A percentile compares a stretch with the other conserved stretches of the same genome.
phyloP scores from a whole-genome alignment of 768 basidiomycete species.

The Boletus vermiculosoides region DNA sequence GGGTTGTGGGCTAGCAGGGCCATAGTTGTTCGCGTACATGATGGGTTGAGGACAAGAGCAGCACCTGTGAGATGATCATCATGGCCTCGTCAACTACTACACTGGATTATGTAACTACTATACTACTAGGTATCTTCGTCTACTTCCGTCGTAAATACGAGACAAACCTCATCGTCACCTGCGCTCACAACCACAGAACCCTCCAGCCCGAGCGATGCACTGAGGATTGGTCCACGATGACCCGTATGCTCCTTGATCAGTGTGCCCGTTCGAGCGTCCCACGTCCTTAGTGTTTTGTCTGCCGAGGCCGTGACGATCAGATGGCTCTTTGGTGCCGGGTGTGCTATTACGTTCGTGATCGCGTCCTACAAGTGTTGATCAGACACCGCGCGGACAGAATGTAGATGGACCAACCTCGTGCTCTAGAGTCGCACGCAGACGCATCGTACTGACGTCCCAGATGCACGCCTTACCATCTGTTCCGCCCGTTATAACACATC shows the following conservation, averaged over 20 bases:
- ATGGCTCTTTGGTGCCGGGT: constrained; percentile 72
- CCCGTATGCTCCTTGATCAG: constrained; percentile 80
- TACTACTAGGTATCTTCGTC: constrained; percentile 7
- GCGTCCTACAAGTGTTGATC: constrained; percentile 62
- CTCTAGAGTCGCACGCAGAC: constrained; percentile 74
- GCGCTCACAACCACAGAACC: constrained; percentile 81
- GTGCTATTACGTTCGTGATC: constrained; percentile 74
- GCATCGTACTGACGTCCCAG: constrained; percentile 91
- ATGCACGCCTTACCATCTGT: constrained; percentile 94
- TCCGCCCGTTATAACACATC: constrained; percentile 76
- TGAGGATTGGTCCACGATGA: constrained; percentile 74
- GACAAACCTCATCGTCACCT: constrained; percentile 85
- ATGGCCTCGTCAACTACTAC: not conserved
- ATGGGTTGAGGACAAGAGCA: constrained; percentile 5
- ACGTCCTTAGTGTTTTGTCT: constrained; percentile 83
- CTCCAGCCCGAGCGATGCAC: constrained; percentile 65
- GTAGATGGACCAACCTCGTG: constrained; percentile 62
- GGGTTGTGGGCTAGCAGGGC: constrained; percentile 13
- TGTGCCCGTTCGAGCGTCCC: constrained; percentile 87
- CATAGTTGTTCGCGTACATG: constrained; percentile 46
- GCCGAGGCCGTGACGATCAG: constrained; percentile 84
- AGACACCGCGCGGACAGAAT: not conserved
- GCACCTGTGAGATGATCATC: not conserved
- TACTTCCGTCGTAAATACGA: constrained; percentile 72
- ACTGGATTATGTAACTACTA: constrained; percentile 24